These are phyloP conservation scores for Colletotrichum endophyticum DNA, from an alignment of 2,329 filamentous ascomycete genomes.

Conservation along the genomic window DNA sequence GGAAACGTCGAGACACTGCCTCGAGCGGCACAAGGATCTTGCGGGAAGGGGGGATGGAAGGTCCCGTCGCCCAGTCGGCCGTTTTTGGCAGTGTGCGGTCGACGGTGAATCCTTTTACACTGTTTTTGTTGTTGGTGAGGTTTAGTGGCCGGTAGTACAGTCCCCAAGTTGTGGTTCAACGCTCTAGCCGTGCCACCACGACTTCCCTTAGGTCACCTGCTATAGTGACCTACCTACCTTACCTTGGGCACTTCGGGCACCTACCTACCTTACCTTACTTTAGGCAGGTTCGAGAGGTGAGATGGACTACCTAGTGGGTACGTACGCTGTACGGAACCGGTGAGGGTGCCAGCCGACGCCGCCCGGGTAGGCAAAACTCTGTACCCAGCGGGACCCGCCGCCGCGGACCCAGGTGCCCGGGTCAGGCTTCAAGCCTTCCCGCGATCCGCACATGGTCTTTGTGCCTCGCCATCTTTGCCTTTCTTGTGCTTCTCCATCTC, in stretches of 20 bases:
- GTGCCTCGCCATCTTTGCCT: not conserved
- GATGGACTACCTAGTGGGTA: not conserved
- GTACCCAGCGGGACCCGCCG: not conserved
- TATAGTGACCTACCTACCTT: too few species aligned
- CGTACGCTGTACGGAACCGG: not conserved
- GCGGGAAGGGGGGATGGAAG: not conserved
- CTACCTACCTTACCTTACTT: too few species aligned
- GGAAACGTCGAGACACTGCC: not conserved
- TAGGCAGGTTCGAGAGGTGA: not conserved
- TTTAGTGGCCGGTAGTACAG: not conserved
- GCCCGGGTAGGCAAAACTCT: not conserved
- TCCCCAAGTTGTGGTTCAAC: conserved; percentile 10
- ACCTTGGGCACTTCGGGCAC: too few species aligned
- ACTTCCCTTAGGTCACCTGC: not conserved
- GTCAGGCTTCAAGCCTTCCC: not conserved
- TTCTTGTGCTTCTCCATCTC: not conserved
- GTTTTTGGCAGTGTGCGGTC: not conserved
- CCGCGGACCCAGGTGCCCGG: not conserved
- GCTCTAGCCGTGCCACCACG: not conserved
- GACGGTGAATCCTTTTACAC: not conserved
- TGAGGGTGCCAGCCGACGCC: not conserved
- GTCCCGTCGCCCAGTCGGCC: not conserved
- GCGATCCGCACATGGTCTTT: conserved; percentile 1
- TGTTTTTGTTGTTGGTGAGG: not conserved
- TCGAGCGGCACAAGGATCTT: not conserved